These are phyloP conservation scores for Carex myosuroides DNA, from an alignment of 176 grass and related monocot species.

Conservation along the genomic window DNA sequence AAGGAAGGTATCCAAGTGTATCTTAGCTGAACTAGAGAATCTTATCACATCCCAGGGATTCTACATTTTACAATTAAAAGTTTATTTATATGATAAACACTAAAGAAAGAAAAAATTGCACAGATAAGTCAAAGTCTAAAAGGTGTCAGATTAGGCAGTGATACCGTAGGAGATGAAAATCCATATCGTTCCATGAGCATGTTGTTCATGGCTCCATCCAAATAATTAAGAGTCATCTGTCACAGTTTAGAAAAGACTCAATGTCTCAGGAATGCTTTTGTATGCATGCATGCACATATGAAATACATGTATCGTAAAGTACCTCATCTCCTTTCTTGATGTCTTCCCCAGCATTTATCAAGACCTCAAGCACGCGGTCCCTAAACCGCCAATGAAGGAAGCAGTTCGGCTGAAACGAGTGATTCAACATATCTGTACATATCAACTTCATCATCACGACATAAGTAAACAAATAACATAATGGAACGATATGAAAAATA, in stretches of 20 bases:
- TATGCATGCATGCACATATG: not conserved
- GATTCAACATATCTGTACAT: conserved; percentile 93
- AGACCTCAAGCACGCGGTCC: conserved; percentile 93
- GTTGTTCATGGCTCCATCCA: conserved; percentile 59
- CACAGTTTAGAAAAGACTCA: conserved; percentile 9
- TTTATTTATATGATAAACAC: not conserved
- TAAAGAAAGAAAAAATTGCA: conserved; percentile 5
- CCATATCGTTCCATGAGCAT: conserved; percentile 89
- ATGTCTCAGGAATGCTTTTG: not conserved
- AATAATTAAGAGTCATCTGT: conserved; percentile 94
- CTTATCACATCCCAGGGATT: conserved; percentile 94
- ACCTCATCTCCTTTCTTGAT: conserved; percentile 94
- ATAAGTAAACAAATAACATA: not conserved
- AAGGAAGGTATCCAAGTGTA: conserved; percentile 86
- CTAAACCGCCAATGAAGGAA: conserved; percentile 95
- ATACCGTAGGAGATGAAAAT: conserved; percentile 88
- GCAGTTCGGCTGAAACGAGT: conserved; percentile 90
- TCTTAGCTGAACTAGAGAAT: conserved; percentile 57
- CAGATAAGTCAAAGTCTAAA: not conserved
- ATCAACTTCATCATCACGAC: not conserved
- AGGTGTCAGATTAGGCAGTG: conserved; percentile 4
- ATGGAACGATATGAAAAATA: conserved; percentile 3
- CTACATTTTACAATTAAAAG: conserved; percentile 34
- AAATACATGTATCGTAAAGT: conserved; percentile 12
- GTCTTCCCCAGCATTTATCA: conserved; percentile 81